These are phyloP conservation scores for Theobroma cacao DNA, from an alignment of 345 rosid genomes.

Conservation along the genomic window DNA sequence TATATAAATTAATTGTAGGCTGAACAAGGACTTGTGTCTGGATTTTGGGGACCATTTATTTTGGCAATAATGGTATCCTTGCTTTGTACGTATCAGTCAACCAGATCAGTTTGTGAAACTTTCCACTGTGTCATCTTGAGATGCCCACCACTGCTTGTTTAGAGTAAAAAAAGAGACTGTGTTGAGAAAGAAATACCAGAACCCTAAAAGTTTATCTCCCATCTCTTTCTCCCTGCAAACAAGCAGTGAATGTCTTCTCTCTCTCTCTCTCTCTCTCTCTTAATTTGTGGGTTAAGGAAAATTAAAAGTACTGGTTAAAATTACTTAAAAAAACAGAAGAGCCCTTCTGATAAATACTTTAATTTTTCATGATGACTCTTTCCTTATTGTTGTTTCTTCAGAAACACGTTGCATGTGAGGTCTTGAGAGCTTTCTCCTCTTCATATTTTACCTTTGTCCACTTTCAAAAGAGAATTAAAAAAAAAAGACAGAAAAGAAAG, in stretches of 20 bases:
- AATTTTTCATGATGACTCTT: not conserved
- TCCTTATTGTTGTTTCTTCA: not conserved
- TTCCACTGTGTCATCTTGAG: not conserved
- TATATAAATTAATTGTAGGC: not conserved
- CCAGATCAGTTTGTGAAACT: not conserved
- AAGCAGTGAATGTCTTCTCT: slow-evolving; percentile 6
- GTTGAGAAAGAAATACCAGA: slow-evolving; percentile 8
- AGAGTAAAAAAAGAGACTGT: not conserved
- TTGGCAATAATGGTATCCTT: slow-evolving; percentile 7
- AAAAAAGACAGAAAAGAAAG: too few species aligned
- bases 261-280: not conserved
- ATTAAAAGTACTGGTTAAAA: not conserved
- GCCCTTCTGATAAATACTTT: not conserved
- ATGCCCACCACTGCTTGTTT: slow-evolving; percentile 18
- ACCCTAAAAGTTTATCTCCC: slow-evolving; percentile 31
- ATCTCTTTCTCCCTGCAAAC: slow-evolving; percentile 33
- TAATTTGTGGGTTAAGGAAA: not conserved
- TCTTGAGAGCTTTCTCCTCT: not conserved
- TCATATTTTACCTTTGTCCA: not conserved
- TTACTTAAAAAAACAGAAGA: not conserved
- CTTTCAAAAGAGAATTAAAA: not conserved
- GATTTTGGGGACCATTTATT: slow-evolving; percentile 15
- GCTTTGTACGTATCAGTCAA: slow-evolving; percentile 3
- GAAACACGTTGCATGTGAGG: not conserved
- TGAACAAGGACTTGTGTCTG: not conserved